Percentiles rank a stretch among this genome's conserved stretches.
Conservation (phyloP, 2,329 filamentous ascomycete genomes). For the Cladobotryum protrusum region DNA sequence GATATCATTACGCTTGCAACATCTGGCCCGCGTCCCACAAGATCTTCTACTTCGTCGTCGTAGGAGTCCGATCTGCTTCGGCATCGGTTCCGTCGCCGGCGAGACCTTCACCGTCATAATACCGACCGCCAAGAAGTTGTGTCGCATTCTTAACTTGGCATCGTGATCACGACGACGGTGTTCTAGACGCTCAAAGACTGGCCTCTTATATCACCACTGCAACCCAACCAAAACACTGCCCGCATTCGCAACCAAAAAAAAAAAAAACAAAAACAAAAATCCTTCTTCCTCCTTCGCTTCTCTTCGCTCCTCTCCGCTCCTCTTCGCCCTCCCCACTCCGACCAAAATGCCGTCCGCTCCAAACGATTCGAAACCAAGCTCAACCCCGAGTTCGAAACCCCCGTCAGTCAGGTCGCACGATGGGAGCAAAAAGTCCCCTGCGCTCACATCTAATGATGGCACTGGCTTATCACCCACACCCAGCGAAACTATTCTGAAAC, state of each 20-base stretch:
- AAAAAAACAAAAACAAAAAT: too few species aligned
- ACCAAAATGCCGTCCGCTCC: constrained; percentile 29
- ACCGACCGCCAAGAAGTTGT: neutral
- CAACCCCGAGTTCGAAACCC: constrained; percentile 41
- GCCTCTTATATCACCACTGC: neutral
- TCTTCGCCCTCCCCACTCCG: neutral
- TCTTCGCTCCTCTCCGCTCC: constrained; percentile 1
- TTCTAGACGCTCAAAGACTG: neutral
- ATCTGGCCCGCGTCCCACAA: neutral
- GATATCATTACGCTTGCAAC: neutral
- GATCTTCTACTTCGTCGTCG: neutral
- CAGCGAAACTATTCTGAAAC: constrained; percentile 24
- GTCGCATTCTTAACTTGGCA: neutral
- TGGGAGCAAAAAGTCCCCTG: constrained; percentile 34
- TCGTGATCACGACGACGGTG: too few species aligned
- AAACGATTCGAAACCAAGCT: constrained; percentile 31
- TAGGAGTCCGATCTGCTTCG: neutral
- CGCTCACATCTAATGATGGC: constrained; percentile 33
- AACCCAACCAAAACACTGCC: neutral
- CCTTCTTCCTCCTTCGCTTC: neutral
- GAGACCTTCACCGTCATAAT: neutral
- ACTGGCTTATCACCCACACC: constrained; percentile 17
- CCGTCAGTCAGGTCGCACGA: constrained; percentile 46
- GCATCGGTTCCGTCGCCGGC: neutral
- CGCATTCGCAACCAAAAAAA: too few species aligned